Evolutionary conservation across 306 rosid species (phyloP).

Genomic region (Lathyrus tuberosus): DNA sequence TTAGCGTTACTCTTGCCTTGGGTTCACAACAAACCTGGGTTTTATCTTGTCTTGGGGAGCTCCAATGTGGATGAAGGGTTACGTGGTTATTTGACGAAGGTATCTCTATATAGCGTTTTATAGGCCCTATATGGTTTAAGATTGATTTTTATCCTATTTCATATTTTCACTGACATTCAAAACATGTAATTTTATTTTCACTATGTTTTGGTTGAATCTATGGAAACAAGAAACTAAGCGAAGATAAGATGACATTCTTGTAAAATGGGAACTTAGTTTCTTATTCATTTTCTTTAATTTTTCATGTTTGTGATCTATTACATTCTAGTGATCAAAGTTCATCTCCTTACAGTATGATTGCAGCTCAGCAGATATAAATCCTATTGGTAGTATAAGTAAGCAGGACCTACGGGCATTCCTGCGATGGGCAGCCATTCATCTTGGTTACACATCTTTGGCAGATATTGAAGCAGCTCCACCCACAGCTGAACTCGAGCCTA

Average conservation of each 20-base stretch:
- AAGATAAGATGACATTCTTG: conserved; percentile 1
- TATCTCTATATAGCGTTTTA: conserved; percentile 36
- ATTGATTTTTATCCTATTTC: conserved; percentile 9
- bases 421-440: conserved; percentile 88
- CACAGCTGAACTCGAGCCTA: conserved; percentile 98
- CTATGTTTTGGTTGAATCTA: neutral
- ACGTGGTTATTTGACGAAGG: conserved; percentile 94
- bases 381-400: conserved; percentile 93
- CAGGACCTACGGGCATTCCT: conserved; percentile 86
- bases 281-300: neutral
- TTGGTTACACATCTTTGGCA: conserved; percentile 78
- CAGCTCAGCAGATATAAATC: conserved; percentile 96
- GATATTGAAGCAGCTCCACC: too few species aligned
- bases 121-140: neutral
- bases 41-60: conserved; percentile 94
- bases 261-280: neutral
- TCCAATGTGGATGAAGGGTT: conserved; percentile 94
- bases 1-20: conserved; percentile 93
- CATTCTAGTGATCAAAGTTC: conserved; percentile 35
- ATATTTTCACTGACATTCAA: neutral
- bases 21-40: conserved; percentile 89
- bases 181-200: neutral
- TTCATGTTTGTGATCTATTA: conserved; percentile 18
- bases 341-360: conserved; percentile 72
- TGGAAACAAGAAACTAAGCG: neutral